phyloP scores from a whole-genome alignment of 805 yeast genomes.

The Saccharomycopsis guyanensis region DNA sequence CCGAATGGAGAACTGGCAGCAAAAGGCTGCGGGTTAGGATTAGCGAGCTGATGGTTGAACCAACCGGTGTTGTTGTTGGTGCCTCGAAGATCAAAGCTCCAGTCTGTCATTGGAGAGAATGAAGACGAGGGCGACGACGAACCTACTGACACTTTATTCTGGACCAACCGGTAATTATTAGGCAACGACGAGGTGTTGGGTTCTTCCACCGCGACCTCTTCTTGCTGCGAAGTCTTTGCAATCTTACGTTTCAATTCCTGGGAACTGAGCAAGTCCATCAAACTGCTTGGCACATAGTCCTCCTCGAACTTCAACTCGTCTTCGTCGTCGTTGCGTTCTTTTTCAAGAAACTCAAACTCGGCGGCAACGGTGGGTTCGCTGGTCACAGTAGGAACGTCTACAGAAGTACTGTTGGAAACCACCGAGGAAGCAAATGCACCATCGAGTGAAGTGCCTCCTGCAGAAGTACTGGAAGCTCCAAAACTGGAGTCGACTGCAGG shows the following conservation, averaged over 20 bases:
- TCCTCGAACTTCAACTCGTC: conserved; percentile 41
- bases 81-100: background rate
- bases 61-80: background rate
- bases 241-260: conserved; percentile 66
- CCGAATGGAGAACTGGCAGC: background rate
- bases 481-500: background rate
- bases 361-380: conserved; percentile 22
- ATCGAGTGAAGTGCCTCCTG: background rate
- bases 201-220: background rate
- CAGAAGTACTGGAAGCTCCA: background rate
- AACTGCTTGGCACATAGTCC: conserved; percentile 74
- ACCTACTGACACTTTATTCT: background rate
- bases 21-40: background rate
- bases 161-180: background rate
- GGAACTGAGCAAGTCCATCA: conserved; percentile 77
- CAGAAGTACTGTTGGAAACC: background rate
- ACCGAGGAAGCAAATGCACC: background rate
- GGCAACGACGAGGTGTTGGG: background rate
- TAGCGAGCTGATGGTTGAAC: background rate
- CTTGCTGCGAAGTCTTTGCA: conserved; percentile 36
- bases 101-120: background rate
- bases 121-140: background rate
- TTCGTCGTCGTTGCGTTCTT: conserved; percentile 31
- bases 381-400: conserved; percentile 1
- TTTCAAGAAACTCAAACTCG: background rate